Evolutionary conservation across 2,329 filamentous ascomycete genomes (phyloP), one percentile per base, ranked within the genome.

Genomic region (Hypomyces perniciosus): DNA sequence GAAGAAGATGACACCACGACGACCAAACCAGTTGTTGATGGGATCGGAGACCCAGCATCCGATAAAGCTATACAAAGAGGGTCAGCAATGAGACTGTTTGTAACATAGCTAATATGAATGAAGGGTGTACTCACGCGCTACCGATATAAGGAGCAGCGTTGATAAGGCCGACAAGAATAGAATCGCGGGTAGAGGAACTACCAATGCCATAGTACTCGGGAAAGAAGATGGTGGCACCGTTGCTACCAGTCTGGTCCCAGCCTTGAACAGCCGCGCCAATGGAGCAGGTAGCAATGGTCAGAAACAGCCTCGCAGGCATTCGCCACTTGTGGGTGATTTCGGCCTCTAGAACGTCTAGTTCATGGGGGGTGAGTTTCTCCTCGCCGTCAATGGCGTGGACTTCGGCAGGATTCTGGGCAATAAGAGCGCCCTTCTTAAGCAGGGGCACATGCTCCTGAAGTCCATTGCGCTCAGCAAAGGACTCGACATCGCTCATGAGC

Each of bases 31-130:
- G 48, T 70, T 60, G 56, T 73, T 78, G 49, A 86, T 75, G 8
- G 83, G 82, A 53, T 87, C 84, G 1, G 83, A 84, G 10, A 85
- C 65, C 84, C 81, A 85, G 62, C 80, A 82, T 10, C 81, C 80
- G 26, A 75, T 61, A 31, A 73, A 59, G 8, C 67, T 69, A n/a
- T 27, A 10, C 9, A 7, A 10, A 26, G 3, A 10, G 8, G 6
- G 53, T 61, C 30, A 58, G 56, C n/a, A 45, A 12, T 7, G 13
- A 28, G 28, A 8, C 26, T 20, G 29, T 12, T 10, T 6, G 9
- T n/a, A 29, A 37, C 20, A 28, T 13, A 20, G 20, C 20, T 3
- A 13, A 30, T 34, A 31, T 3, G 13, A 10, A 8, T 7, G 12
- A 10, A 9, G 13, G 70, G 68, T 30, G 62, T 12, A 65, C 64